Base-by-base conservation (phyloP, 202 grass and related monocot genomes). In the Schoenoplectus triqueter region DNA sequence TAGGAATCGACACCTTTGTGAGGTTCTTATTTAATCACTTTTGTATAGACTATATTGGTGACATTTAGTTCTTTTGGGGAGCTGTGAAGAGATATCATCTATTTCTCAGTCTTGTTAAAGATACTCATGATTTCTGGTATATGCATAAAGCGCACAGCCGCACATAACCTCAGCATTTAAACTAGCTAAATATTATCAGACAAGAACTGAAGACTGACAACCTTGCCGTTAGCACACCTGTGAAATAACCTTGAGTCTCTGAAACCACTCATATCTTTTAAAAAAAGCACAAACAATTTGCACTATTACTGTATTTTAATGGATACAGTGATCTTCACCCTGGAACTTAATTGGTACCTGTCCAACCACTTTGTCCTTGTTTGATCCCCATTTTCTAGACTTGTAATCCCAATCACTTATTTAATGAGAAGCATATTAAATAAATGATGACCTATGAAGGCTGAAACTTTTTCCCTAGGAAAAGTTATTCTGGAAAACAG, bases 1-100 rank as follows among this genome's bases (percentile, higher is more conserved):
- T 86, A 93, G 92, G 85, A 98, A 98, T 54, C 92, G 51, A 66
- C 95, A 93, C 89, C 89, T 93, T 90, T 98, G 95, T 88, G 95
- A 98, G 95, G 95, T 98, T 93, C 76, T 89, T 78, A 88, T 89
- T 67, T 49, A 64, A 82, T 84, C 85, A 61, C 62, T 76, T 86
- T 63, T 69, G 51, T 77, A 39, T 57, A 77, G 20, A 77, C 1
- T 57, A n/a, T 2, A 60, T 31, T 31, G 31, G 14, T 78, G 21
- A 78, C 60, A 10, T 60, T 78, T 78, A 60, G 11, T 78, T 60
- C 52, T 78, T 41, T 78, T 78, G 54, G 46, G 74, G 8, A 41
- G 52, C 49, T 77, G 6, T 60, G 22, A 5, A 42, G 1, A 78
- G 42, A 42, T 55, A 42, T 59, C 5, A 60, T 60, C 54, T 78